These are phyloP conservation scores for Agaricales sp. DNA, from an alignment of 1,284 basidiomycete genomes.

Conservation along the genomic window DNA sequence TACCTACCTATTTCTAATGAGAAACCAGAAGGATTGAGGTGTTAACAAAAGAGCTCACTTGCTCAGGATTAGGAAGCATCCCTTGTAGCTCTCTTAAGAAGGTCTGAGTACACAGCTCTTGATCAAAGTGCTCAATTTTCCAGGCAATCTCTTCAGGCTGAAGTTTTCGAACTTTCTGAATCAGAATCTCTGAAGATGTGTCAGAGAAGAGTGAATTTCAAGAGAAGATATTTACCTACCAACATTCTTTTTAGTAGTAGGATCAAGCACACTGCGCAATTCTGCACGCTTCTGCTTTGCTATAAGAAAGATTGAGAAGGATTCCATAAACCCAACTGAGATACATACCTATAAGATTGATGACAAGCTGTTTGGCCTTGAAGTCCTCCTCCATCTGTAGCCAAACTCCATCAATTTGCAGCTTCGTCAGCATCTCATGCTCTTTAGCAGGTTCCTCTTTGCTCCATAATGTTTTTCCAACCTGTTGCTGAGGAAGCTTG, in stretches of 20 bases:
- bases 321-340: neutral
- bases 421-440: constrained; percentile 66
- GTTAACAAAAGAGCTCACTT: constrained; percentile 37
- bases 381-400: constrained; percentile 97
- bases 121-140: constrained; percentile 79
- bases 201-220: neutral
- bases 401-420: constrained; percentile 84
- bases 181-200: constrained; percentile 65
- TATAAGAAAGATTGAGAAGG: constrained; percentile 17
- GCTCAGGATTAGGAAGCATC: constrained; percentile 83
- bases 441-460: constrained; percentile 63
- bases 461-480: constrained; percentile 79
- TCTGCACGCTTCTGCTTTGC: constrained; percentile 78
- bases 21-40: constrained; percentile 10
- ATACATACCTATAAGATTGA: constrained; percentile 62
- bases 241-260: constrained; percentile 84
- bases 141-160: constrained; percentile 78
- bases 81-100: constrained; percentile 84
- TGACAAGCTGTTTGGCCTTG: constrained; percentile 91
- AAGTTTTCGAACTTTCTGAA: constrained; percentile 75
- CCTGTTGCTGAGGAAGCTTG: constrained; percentile 82
- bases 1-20: constrained; percentile 63
- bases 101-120: constrained; percentile 74
- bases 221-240: constrained; percentile 54
- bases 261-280: constrained; percentile 83